A percentile compares a stretch with the other conserved stretches of the same genome.
Conservation (phyloP, 2,329 filamentous ascomycete species). For the Claviceps paspali region DNA sequence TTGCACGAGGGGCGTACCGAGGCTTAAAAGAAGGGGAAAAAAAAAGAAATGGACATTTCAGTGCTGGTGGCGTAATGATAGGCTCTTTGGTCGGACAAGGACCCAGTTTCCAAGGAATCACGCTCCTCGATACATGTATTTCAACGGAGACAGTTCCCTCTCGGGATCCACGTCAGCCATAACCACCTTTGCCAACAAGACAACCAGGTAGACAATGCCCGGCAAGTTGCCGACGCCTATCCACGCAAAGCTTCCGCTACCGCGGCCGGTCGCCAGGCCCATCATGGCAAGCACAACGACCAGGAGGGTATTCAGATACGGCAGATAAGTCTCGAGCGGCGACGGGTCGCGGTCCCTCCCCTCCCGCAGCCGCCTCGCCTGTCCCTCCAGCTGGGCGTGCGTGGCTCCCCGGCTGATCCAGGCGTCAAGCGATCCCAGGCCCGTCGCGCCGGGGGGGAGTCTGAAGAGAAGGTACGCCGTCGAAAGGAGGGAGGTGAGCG, state of each 20-base stretch:
- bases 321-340: conserved; percentile 43
- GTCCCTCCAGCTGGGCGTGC: conserved; percentile 2
- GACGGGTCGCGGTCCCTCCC: conserved; percentile 10
- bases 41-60: no score
- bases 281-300: conserved; percentile 34
- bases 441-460: conserved; percentile 39
- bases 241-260: conserved; percentile 16
- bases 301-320: conserved; percentile 44
- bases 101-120: conserved; percentile 15
- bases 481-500: conserved; percentile 45
- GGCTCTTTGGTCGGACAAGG: no score
- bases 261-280: conserved; percentile 23
- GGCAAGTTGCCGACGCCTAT: conserved; percentile 36
- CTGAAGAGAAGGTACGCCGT: conserved; percentile 46
- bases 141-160: conserved; percentile 43
- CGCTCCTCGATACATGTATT: conserved; percentile 54
- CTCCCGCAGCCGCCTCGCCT: neutral
- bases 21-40: no score
- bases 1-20: no score
- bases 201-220: conserved; percentile 41
- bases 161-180: conserved; percentile 56
- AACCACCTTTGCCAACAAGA: conserved; percentile 46
- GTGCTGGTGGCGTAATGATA: no score
- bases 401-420: conserved; percentile 17
- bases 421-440: conserved; percentile 33